Conservation (phyloP, 1,139 yeast genomes). For the Debaryomyces coudertii region DNA sequence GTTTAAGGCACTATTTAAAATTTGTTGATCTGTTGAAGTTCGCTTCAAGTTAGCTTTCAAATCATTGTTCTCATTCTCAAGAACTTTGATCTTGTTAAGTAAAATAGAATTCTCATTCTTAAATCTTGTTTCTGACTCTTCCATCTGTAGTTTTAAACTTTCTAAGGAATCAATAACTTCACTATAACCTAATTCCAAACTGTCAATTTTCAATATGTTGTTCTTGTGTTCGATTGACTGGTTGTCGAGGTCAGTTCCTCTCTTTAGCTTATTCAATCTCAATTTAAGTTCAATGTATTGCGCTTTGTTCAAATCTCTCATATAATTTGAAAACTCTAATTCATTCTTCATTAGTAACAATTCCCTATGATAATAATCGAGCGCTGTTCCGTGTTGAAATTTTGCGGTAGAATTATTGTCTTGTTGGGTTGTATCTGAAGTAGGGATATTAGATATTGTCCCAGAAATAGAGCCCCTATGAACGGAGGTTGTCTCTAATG, state of each 20-base stretch:
- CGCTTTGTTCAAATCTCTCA: slow-evolving; percentile 54
- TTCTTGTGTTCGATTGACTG: slow-evolving; percentile 13
- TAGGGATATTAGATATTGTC: slow-evolving; percentile 1
- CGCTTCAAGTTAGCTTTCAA: slow-evolving; percentile 8
- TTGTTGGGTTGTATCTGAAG: neutral
- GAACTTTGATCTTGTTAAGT: slow-evolving; percentile 10
- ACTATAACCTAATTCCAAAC: slow-evolving; percentile 10
- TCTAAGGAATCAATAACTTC: slow-evolving; percentile 1
- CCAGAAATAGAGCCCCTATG: slow-evolving; percentile 18
- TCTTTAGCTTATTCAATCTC: slow-evolving; percentile 28
- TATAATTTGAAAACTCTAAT: slow-evolving; percentile 60
- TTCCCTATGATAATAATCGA: slow-evolving; percentile 60
- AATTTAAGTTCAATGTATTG: slow-evolving; percentile 44
- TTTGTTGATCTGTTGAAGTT: neutral
- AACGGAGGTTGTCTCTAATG: slow-evolving; percentile 27
- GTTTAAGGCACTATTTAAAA: neutral
- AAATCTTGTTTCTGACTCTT: neutral
- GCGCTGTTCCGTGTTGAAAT: slow-evolving; percentile 24
- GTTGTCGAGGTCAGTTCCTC: slow-evolving; percentile 18
- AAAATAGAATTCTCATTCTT: slow-evolving; percentile 21
- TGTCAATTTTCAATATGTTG: slow-evolving; percentile 11
- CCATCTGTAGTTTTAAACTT: slow-evolving; percentile 22
- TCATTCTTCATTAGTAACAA: slow-evolving; percentile 62
- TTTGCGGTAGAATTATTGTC: neutral
- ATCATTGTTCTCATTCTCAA: slow-evolving; percentile 23